phyloP scores from a whole-genome alignment of 192 early-diverging fungal species.

The Gryganskiella cystojenkinii region DNA sequence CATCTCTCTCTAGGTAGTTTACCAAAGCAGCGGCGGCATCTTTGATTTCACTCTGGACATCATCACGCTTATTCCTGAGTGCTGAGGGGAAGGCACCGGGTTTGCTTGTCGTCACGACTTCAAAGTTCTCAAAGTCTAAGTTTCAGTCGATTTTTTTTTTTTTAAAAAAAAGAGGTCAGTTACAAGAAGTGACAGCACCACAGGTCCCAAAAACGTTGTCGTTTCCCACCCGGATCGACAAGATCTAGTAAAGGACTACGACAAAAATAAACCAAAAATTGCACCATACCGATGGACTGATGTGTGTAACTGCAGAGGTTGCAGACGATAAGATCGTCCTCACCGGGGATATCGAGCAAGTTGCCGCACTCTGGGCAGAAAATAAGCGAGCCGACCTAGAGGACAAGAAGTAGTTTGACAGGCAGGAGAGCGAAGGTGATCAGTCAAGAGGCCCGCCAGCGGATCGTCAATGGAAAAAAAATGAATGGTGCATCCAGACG shows the following conservation, averaged over 20 bases:
- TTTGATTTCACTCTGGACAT: conserved; percentile 64
- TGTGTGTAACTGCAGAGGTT: conserved; percentile 80
- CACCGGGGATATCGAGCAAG: conserved; percentile 87
- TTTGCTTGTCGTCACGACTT: conserved; percentile 83
- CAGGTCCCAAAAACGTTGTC: too few relatives aligned
- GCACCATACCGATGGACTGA: conserved; percentile 70
- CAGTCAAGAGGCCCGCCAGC: neutral
- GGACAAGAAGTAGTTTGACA: neutral
- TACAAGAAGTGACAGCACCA: too few relatives aligned
- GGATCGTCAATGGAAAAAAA: neutral
- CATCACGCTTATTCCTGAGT: conserved; percentile 75
- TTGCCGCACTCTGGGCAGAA: conserved; percentile 94
- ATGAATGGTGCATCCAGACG: neutral
- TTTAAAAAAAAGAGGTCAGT: too few relatives aligned
- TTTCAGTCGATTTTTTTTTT: too few relatives aligned
- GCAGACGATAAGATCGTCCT: conserved; percentile 85
- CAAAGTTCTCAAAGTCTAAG: conserved; percentile 79
- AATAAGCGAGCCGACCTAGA: conserved; percentile 76
- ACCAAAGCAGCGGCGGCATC: conserved; percentile 66
- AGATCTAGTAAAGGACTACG: too few relatives aligned
- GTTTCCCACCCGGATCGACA: too few relatives aligned
- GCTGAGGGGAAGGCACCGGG: conserved; percentile 83
- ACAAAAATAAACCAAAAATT: too few relatives aligned
- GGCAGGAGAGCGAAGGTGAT: neutral
- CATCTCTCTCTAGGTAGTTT: too few relatives aligned